phyloP scores from a whole-genome alignment of 345 rosid genomes.

The Sisymbrium altissimum region DNA sequence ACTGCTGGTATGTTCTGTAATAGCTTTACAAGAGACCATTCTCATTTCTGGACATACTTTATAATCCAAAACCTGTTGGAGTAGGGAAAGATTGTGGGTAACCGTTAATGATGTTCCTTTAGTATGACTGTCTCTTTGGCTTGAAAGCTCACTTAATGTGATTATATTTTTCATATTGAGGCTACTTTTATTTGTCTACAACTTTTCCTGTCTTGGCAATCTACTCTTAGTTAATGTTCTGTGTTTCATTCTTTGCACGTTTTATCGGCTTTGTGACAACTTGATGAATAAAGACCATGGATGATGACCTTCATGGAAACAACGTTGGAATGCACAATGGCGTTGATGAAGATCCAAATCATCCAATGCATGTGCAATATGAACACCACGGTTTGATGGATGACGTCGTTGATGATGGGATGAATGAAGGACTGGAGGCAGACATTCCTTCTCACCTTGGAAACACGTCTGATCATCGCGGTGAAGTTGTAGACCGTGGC shows the following conservation, averaged over 20 bases:
- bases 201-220: not conserved
- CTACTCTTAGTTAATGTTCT: conserved; percentile 3
- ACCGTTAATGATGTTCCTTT: not conserved
- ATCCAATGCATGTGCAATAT: conserved; percentile 38
- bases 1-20: not conserved
- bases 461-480: conserved; percentile 39
- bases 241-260: conserved; percentile 4
- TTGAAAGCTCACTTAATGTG: not conserved
- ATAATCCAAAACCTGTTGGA: not conserved
- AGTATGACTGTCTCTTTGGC: not conserved
- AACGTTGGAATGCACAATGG: conserved; percentile 39
- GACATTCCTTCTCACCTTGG: conserved; percentile 59
- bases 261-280: not conserved
- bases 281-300: conserved; percentile 37
- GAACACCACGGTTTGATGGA: conserved; percentile 46
- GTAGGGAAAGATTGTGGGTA: conserved; percentile 1
- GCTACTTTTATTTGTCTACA: not conserved
- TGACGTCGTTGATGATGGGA: conserved; percentile 36
- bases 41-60: not conserved
- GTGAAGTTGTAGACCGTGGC: conserved; percentile 39
- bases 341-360: conserved; percentile 34
- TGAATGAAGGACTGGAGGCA: conserved; percentile 38
- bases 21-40: not conserved
- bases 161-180: not conserved
- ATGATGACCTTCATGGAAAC: conserved; percentile 41